Base-by-base conservation (phyloP, 2,329 filamentous ascomycete species). In the Myriosclerotinia scirpicola region DNA sequence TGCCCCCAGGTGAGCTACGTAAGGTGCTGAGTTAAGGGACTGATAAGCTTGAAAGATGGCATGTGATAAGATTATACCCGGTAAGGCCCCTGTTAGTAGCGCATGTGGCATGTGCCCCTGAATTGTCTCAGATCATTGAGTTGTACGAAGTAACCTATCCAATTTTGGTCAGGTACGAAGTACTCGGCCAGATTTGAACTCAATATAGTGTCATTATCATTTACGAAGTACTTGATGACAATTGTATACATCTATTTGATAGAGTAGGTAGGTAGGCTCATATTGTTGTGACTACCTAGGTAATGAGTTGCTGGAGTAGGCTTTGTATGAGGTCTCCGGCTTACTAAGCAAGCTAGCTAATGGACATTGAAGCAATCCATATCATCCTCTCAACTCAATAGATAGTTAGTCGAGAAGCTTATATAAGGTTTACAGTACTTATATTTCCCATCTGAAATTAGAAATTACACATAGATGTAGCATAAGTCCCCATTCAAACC, bases 401-500 rank as follows among this genome's bases (percentile, higher is more conserved):
- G n/a, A 1, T 22, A 22, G 12, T 7, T 52, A 30, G 3, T n/a
- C 22, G 9, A 26, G n/a, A 48, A 5, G 7, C 3, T 15, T 1
- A 15, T 46, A 8, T 8, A 42, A 42, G 40, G 40, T 17, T 38
- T 56, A 38, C 30, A n/a, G 38, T 40, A 3, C 9, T 11, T 42
- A 11, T 5, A 20, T 15, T 40, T 26, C n/a, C 12, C 4, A 8
- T 42, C 20, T 42, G 36, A 11, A 54, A 15, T 64, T 36, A 80
- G 36, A 11, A 54, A 15, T 64, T 36, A 80, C 66, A 77, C 73
- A 65, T 82, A 82, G 34, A 81, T 74, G 66, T 81, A 82, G 64
- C 80, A 82, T 61, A 81, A 77, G 11, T 60, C 64, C n/a, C 70
- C 70, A 54, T 58, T 60, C 17, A 78, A 77, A 0, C 76, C 78